Evolutionary conservation across 1,139 yeast species (phyloP).

Genomic region (Zygoascus meyerae): DNA sequence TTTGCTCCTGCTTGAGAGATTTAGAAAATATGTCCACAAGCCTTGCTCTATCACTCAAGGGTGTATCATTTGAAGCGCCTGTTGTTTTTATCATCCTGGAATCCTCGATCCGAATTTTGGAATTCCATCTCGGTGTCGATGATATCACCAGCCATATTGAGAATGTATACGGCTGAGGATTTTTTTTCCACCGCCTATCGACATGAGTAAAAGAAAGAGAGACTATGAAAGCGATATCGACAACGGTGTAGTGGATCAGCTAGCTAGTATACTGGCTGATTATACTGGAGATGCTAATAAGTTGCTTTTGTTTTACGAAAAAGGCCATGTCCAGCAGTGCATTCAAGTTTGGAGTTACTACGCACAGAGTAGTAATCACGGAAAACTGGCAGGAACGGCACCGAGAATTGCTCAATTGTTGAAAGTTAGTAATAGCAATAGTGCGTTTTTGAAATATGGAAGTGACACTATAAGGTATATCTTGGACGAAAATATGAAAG

Average conservation of each 20-base stretch:
- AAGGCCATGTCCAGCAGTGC: conserved; percentile 36
- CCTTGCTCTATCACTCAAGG: conserved; percentile 3
- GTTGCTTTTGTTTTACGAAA: conserved; percentile 32
- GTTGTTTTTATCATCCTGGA: conserved; percentile 5
- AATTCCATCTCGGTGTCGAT: background rate
- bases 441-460: conserved; percentile 24
- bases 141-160: no score
- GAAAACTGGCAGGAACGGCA: conserved; percentile 17
- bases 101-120: background rate
- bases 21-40: conserved; percentile 14
- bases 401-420: conserved; percentile 18
- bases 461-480: conserved; percentile 45
- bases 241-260: conserved; percentile 10
- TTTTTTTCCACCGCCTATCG: conserved; percentile 2
- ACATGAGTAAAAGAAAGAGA: conserved; percentile 18
- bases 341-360: conserved; percentile 57
- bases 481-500: conserved; percentile 51
- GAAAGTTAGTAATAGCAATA: conserved; percentile 15
- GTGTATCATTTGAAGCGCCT: conserved; percentile 11
- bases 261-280: conserved; percentile 5
- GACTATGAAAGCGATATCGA: conserved; percentile 12
- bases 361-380: conserved; percentile 38
- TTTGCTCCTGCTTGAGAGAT: conserved; percentile 20
- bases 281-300: conserved; percentile 23
- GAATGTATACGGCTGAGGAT: conserved; percentile 3